Evolutionary conservation across 139 green algal genomes (phyloP), one percentile per base, ranked within the genome.

Genomic region (Coelastrella sp.): DNA sequence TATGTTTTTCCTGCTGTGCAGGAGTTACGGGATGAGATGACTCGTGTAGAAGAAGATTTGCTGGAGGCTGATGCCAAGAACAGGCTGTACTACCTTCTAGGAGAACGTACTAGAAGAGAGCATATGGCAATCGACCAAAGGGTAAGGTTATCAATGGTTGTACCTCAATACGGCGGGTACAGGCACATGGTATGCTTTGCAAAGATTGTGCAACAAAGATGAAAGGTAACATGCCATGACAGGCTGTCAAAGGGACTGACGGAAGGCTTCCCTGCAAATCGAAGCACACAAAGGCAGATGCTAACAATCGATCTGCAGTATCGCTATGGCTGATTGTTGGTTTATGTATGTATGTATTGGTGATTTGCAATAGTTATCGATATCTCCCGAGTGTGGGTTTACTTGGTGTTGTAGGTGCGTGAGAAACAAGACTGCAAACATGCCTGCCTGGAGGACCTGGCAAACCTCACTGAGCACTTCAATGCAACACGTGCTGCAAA

Each of bases 1-100:
- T 59, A 25, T 5, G 59, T 35, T 78, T 21, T 25, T 78, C 41
- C 27, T 79, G 48, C 73, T 51, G 57, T 45, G 30, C 64, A 85
- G 79, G 48, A 32, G 11, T 79, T 95, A 21, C 79, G 72, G 41
- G 86, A 88, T 21, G 94, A 96, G 79, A 93, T 95, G 86, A 90
- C 89, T 38, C 89, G 74, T 2, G 89, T 96, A 21, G 92, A 98
- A 23, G 90, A 92, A 30, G 94, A 96, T 57, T 88, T 95, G 32
- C 85, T 92, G 19, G 94, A 97, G 81, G 93, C 93, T 27, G 94
- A 98, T 79, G 94, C 94, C 45, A 96, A 96, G 80, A 95, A 96
- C 87, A 73, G 93, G 75, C 94, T 98, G 63, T 98, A 97, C 90
- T 94, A 93, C 43, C 86, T 98, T 71, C 85, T 98, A 66, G 90